Conservation (phyloP, 2,329 filamentous ascomycete species). For the Fusarium acutatum region DNA sequence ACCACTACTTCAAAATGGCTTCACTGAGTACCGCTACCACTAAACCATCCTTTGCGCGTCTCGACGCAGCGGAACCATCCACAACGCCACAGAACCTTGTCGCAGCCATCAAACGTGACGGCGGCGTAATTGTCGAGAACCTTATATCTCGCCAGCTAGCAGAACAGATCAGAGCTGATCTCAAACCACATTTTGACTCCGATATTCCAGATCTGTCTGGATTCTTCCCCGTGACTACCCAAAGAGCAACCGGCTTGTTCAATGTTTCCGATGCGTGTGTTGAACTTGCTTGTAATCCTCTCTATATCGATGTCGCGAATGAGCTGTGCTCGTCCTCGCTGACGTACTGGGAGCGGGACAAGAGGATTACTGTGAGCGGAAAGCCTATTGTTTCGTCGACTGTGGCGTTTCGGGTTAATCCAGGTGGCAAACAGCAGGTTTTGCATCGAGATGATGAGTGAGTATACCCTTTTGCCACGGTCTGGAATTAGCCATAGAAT, state of each 20-base stretch:
- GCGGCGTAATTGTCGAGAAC: conserved; percentile 49
- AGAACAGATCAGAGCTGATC: conserved; percentile 47
- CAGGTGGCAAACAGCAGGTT: conserved; percentile 50
- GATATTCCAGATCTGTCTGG: conserved; percentile 49
- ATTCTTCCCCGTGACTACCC: conserved; percentile 52
- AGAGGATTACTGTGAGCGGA: conserved; percentile 26
- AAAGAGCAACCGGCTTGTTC: conserved; percentile 51
- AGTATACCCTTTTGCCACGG: not conserved
- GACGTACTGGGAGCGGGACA: not conserved
- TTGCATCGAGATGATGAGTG: conserved; percentile 44
- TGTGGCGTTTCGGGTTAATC: conserved; percentile 50
- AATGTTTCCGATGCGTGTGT: conserved; percentile 49
- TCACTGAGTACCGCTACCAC: not conserved
- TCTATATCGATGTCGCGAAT: conserved; percentile 12
- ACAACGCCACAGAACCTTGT: conserved; percentile 6
- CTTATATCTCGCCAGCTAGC: conserved; percentile 46
- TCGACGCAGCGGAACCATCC: not conserved
- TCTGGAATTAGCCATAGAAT: not conserved
- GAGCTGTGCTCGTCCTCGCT: not conserved
- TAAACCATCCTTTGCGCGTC: not conserved
- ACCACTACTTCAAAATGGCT: not conserved
- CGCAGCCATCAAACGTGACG: conserved; percentile 37
- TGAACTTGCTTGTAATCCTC: conserved; percentile 47
- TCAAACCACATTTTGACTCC: conserved; percentile 49
- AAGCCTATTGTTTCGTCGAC: conserved; percentile 50